Conservation (phyloP, 2,329 filamentous ascomycete species). For the Paracamarosporium sp. region DNA sequence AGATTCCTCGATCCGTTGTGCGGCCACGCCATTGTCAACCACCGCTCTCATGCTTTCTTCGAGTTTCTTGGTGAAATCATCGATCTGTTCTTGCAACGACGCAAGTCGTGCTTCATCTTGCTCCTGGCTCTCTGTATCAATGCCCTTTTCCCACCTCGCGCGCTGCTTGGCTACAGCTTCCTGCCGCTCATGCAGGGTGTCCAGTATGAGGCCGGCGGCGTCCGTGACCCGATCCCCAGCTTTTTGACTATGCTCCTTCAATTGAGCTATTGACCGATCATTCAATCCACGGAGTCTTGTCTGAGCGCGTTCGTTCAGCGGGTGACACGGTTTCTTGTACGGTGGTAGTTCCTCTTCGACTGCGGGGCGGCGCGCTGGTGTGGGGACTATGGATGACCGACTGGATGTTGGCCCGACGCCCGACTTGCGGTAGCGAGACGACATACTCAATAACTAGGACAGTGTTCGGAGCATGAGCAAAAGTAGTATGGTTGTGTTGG, state of each 20-base stretch:
- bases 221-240: slow-evolving; percentile 57
- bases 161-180: slow-evolving; percentile 44
- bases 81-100: slow-evolving; percentile 53
- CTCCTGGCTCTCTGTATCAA: slow-evolving; percentile 45
- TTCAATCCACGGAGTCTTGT: slow-evolving; percentile 55
- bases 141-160: slow-evolving; percentile 44
- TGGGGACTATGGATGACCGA: slow-evolving; percentile 15
- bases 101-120: slow-evolving; percentile 49
- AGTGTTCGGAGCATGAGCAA: not conserved
- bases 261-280: slow-evolving; percentile 48
- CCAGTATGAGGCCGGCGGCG: slow-evolving; percentile 62
- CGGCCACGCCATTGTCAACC: slow-evolving; percentile 62
- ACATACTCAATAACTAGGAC: slow-evolving; percentile 19
- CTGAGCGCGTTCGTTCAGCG: slow-evolving; percentile 57
- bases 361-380: slow-evolving; percentile 9
- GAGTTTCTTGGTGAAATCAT: slow-evolving; percentile 60
- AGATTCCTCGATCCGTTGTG: slow-evolving; percentile 53
- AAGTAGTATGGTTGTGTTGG: not conserved
- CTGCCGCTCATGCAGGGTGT: slow-evolving; percentile 53
- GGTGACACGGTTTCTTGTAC: slow-evolving; percentile 61
- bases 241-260: slow-evolving; percentile 57
- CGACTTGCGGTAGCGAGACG: slow-evolving; percentile 27
- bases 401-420: slow-evolving; percentile 22
- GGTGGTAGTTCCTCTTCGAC: slow-evolving; percentile 47
- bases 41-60: slow-evolving; percentile 64